Conservation (phyloP, 805 yeast genomes). For the Hanseniaspora mollemarum region DNA sequence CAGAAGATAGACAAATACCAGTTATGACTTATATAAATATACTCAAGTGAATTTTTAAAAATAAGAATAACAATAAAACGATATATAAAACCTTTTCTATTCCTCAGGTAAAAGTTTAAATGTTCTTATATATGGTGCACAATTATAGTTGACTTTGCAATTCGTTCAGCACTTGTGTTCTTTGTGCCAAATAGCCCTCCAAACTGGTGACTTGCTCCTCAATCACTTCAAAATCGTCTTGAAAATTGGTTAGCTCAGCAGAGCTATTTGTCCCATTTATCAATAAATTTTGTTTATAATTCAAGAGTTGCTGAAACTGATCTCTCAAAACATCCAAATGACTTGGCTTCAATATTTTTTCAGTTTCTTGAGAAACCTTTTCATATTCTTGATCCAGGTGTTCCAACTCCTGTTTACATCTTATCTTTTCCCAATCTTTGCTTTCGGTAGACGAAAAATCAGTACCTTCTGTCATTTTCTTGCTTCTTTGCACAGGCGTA, state of each 20-base stretch:
- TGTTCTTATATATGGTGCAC: background rate
- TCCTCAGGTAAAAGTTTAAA: background rate
- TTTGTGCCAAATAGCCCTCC: slow-evolving; percentile 53
- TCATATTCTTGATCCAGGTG: slow-evolving; percentile 53
- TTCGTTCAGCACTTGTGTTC: slow-evolving; percentile 47
- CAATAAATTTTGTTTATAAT: slow-evolving; percentile 59
- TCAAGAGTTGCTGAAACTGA: slow-evolving; percentile 73
- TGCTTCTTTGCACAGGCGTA: slow-evolving; percentile 24
- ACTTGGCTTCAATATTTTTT: slow-evolving; percentile 24
- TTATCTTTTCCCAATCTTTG: slow-evolving; percentile 68
- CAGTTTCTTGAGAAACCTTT: slow-evolving; percentile 20
- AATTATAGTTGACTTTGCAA: slow-evolving; percentile 36
- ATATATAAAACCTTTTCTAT: too few species aligned
- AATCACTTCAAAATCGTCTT: slow-evolving; percentile 53
- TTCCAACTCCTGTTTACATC: slow-evolving; percentile 64
- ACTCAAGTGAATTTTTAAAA: too few species aligned
- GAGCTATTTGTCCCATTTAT: slow-evolving; percentile 23
- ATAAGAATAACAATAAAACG: background rate
- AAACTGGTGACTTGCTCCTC: slow-evolving; percentile 66
- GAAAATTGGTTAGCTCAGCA: slow-evolving; percentile 40
- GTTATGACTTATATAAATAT: too few species aligned
- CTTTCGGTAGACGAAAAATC: slow-evolving; percentile 51
- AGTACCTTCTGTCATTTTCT: slow-evolving; percentile 39
- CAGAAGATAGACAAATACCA: slow-evolving; percentile 35
- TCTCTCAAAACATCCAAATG: slow-evolving; percentile 33